phyloP scores from a whole-genome alignment of 2,329 filamentous ascomycete species.

The Nemania sp. region DNA sequence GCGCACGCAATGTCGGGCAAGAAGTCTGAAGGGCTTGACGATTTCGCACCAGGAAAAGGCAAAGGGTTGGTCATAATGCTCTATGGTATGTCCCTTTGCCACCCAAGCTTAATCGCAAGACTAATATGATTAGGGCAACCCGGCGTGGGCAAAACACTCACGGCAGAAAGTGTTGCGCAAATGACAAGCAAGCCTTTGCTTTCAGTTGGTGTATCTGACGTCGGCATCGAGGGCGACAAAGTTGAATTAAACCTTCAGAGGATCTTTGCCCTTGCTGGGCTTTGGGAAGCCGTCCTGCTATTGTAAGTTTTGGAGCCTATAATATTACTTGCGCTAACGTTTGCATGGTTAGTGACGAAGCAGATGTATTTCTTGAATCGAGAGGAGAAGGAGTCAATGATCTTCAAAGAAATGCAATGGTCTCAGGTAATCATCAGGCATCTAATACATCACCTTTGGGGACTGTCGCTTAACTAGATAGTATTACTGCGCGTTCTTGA shows the following conservation, averaged over 20 bases:
- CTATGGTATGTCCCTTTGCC: too few species aligned
- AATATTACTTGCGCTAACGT: not conserved
- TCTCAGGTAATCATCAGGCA: constrained; percentile 16
- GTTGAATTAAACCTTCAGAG: constrained; percentile 25
- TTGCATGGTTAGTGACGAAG: constrained; percentile 13
- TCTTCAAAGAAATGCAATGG: constrained; percentile 25
- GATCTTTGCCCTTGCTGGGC: constrained; percentile 19
- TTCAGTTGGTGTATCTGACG: constrained; percentile 16
- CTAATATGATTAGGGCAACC: constrained; percentile 21
- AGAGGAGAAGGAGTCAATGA: constrained; percentile 27
- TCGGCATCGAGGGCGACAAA: constrained; percentile 25
- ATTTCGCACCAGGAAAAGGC: constrained; percentile 23
- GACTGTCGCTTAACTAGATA: constrained; percentile 2
- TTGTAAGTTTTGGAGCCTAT: constrained; percentile 4
- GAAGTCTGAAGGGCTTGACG: constrained; percentile 20
- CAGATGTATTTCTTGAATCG: constrained; percentile 28
- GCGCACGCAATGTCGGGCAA: constrained; percentile 9
- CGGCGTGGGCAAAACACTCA: constrained; percentile 24
- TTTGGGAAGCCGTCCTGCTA: constrained; percentile 29
- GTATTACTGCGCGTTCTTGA: constrained; percentile 27
- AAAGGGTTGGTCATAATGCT: constrained; percentile 22
- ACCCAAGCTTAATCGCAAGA: too few species aligned
- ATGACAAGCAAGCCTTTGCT: constrained; percentile 22
- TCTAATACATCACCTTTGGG: not conserved
- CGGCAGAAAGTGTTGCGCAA: constrained; percentile 26